Conservation (phyloP, 805 yeast genomes). For the Candida jianshihensis region DNA sequence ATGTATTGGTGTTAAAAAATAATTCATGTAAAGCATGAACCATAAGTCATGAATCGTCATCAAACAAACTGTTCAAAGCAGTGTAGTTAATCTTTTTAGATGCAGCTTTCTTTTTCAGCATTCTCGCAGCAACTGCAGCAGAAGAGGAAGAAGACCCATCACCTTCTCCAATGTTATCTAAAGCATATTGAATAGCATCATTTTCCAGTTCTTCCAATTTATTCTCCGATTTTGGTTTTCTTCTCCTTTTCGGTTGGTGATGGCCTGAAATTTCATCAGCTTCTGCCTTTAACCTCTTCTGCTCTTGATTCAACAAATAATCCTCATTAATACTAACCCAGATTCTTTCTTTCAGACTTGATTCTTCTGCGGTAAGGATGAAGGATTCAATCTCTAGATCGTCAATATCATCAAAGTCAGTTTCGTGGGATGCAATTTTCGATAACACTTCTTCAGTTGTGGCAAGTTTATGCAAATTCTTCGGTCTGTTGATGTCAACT, state of each 20-base stretch:
- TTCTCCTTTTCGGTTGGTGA: constrained; percentile 45
- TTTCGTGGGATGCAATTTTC: constrained; percentile 52
- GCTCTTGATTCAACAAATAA: constrained; percentile 76
- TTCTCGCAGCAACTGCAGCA: constrained; percentile 75
- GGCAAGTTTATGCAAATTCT: constrained; percentile 51
- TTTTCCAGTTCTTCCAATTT: constrained; percentile 26
- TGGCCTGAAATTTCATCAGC: constrained; percentile 87
- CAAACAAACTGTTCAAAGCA: constrained; percentile 54
- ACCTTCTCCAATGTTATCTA: constrained; percentile 39
- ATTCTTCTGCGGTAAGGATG: constrained; percentile 62
- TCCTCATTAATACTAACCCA: constrained; percentile 92
- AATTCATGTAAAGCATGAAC: background rate
- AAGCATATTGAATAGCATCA: constrained; percentile 33
- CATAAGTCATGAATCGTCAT: constrained; percentile 6
- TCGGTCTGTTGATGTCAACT: constrained; percentile 40
- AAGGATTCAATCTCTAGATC: constrained; percentile 70
- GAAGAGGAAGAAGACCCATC: no score
- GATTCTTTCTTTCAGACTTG: constrained; percentile 65
- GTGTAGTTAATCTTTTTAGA: constrained; percentile 89
- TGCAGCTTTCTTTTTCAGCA: constrained; percentile 68
- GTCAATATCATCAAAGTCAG: constrained; percentile 66
- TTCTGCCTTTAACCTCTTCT: constrained; percentile 72
- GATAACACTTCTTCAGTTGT: constrained; percentile 47
- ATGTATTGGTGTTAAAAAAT: background rate
- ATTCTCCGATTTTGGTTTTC: constrained; percentile 28